These are phyloP conservation scores for Stereocaulon alpinum DNA, from an alignment of 495 filamentous ascomycete genomes.

Conservation along the genomic window DNA sequence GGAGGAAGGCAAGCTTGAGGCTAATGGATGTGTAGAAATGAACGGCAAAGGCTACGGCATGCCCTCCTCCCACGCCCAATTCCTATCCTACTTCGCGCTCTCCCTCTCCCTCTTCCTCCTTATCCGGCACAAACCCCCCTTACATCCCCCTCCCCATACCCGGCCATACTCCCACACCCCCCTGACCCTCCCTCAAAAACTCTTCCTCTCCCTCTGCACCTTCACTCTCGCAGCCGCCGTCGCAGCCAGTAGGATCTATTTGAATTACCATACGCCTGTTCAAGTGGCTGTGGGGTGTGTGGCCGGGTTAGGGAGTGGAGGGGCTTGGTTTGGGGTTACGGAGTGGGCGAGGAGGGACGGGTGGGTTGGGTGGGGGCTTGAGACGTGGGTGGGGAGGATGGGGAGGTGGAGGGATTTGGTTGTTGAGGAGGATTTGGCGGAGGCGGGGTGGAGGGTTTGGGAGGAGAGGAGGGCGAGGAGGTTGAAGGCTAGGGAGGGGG, in stretches of 20 bases:
- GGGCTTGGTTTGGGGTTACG: slow-evolving; percentile 70
- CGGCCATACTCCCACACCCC: slow-evolving; percentile 32
- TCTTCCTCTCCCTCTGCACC: slow-evolving; percentile 45
- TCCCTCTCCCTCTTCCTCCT: slow-evolving; percentile 74
- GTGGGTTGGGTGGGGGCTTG: slow-evolving; percentile 62
- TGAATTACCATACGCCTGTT: slow-evolving; percentile 83
- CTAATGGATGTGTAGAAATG: no score
- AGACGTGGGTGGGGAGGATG: slow-evolving; percentile 52
- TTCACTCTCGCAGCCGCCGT: slow-evolving; percentile 56
- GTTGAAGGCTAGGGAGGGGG: not conserved
- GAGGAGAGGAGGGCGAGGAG: slow-evolving; percentile 41
- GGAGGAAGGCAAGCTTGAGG: no score
- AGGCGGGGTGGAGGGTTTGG: slow-evolving; percentile 93
- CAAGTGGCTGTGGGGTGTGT: slow-evolving; percentile 74
- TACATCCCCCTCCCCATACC: slow-evolving; percentile 28
- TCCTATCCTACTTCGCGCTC: slow-evolving; percentile 78
- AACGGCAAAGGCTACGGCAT: slow-evolving; percentile 93
- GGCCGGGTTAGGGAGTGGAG: slow-evolving; percentile 61
- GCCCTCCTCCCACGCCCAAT: slow-evolving; percentile 97
- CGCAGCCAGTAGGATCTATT: slow-evolving; percentile 71
- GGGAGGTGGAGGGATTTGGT: slow-evolving; percentile 73
- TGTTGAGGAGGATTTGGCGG: slow-evolving; percentile 78
- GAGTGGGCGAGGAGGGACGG: slow-evolving; percentile 47
- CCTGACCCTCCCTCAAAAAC: slow-evolving; percentile 47
- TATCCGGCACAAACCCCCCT: slow-evolving; percentile 55